phyloP scores from a whole-genome alignment of 139 green algal genomes.

The Closterium sp. region DNA sequence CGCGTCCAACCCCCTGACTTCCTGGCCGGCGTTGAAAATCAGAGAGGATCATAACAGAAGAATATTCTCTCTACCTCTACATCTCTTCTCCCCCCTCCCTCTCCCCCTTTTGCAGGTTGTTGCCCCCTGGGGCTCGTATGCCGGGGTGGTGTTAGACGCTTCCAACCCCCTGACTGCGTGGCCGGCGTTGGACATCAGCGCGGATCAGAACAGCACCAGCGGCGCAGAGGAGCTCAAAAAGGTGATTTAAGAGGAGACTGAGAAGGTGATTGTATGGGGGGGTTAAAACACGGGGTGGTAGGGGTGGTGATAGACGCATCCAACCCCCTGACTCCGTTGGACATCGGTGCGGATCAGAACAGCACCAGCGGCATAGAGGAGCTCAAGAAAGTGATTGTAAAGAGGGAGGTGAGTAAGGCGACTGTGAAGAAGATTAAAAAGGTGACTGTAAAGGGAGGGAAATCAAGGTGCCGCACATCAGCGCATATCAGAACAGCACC shows the following conservation, averaged over 20 bases:
- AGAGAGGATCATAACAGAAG: too few relatives aligned
- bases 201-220: conserved; percentile 12
- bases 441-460: too few relatives aligned
- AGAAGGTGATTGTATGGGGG: too few relatives aligned
- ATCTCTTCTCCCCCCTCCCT: too few relatives aligned
- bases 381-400: not conserved
- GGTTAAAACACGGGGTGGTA: not conserved
- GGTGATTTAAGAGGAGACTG: not conserved
- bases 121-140: not conserved
- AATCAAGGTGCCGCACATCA: conserved; percentile 3
- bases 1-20: too few relatives aligned
- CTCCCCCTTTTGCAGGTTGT: not conserved
- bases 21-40: too few relatives aligned
- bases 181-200: conserved; percentile 1
- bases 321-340: too few relatives aligned
- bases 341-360: too few relatives aligned
- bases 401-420: not conserved
- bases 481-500: not conserved
- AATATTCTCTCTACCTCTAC: too few relatives aligned
- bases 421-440: not conserved
- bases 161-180: conserved; percentile 10
- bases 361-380: not conserved
- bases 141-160: not conserved
- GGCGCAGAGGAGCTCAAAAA: conserved; percentile 5
- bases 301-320: not conserved